Conservation (phyloP, 345 rosid species). For the Euphorbia tirucalli region DNA sequence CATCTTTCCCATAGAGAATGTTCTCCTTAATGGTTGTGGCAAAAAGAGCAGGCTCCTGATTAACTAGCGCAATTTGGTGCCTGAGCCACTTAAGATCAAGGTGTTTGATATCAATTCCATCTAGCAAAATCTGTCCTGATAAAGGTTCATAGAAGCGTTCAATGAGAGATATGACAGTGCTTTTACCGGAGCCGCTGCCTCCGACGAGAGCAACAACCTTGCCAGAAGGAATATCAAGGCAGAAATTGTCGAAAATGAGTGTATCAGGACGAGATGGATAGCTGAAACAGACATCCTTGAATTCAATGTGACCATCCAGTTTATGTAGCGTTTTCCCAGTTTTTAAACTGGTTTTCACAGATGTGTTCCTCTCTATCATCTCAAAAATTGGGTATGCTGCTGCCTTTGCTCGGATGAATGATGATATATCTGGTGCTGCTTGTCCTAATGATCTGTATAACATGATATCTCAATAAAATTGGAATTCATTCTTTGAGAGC, state of each 20-base stretch:
- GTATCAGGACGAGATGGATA: constrained; percentile 91
- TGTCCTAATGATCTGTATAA: constrained; percentile 76
- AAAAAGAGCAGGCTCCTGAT: constrained; percentile 92
- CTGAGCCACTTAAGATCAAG: constrained; percentile 88
- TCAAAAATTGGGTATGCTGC: constrained; percentile 89
- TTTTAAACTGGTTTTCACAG: constrained; percentile 52
- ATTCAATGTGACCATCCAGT: constrained; percentile 70
- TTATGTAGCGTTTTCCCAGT: constrained; percentile 49
- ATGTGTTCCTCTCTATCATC: constrained; percentile 86
- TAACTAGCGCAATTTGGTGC: constrained; percentile 82
- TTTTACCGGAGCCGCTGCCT: constrained; percentile 95
- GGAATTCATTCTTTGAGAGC: no score
- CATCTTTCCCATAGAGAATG: constrained; percentile 82
- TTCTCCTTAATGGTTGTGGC: constrained; percentile 82
- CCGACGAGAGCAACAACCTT: constrained; percentile 94
- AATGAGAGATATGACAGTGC: constrained; percentile 86
- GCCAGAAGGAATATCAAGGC: constrained; percentile 66
- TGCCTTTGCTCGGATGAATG: constrained; percentile 75
- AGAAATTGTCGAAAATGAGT: constrained; percentile 53
- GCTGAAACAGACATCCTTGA: constrained; percentile 65
- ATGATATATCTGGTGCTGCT: constrained; percentile 84
- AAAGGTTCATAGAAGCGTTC: constrained; percentile 90
- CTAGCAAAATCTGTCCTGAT: constrained; percentile 59
- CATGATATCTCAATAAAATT: no score
- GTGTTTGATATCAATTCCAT: constrained; percentile 55